A percentile compares a stretch with the other conserved stretches of the same genome.
Conservation (phyloP, 768 basidiomycete genomes). For the Trametes cubensis region DNA sequence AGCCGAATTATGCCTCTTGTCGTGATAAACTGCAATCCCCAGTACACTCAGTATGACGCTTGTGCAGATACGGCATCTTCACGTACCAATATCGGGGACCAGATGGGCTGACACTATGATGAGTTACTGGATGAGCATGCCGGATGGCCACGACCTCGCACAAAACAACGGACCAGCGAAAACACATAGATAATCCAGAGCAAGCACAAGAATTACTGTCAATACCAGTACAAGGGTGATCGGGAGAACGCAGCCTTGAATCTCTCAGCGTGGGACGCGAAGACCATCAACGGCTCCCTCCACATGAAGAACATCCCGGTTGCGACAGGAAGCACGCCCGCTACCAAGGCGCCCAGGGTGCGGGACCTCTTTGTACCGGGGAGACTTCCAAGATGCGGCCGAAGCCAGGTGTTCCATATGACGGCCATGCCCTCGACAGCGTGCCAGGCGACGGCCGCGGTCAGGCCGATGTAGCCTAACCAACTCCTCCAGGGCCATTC, state of each 20-base stretch:
- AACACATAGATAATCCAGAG: too few species aligned
- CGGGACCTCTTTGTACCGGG: slow-evolving; percentile 33
- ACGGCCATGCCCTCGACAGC: slow-evolving; percentile 60
- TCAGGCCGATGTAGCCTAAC: slow-evolving; percentile 64
- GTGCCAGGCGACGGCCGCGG: slow-evolving; percentile 60
- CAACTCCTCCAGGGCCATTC: slow-evolving; percentile 65
- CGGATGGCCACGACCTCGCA: not conserved
- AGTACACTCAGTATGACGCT: too few species aligned
- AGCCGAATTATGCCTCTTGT: too few species aligned
- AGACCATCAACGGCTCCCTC: slow-evolving; percentile 59
- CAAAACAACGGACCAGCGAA: not conserved
- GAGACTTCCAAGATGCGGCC: slow-evolving; percentile 31
- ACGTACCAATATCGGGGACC: too few species aligned
- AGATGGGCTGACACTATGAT: too few species aligned
- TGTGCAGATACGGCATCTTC: too few species aligned
- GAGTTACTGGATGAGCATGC: too few species aligned
- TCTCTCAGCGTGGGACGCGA: slow-evolving; percentile 52
- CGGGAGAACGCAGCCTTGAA: slow-evolving; percentile 53
- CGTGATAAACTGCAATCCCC: too few species aligned
- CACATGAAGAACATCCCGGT: slow-evolving; percentile 57
- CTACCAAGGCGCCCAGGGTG: slow-evolving; percentile 38
- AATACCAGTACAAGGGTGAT: slow-evolving; percentile 52
- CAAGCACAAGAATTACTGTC: not conserved
- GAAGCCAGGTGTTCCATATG: slow-evolving; percentile 54
- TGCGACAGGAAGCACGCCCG: slow-evolving; percentile 53